These are phyloP conservation scores for Taphrina communis DNA, from an alignment of 1,139 yeast species.

Conservation along the genomic window DNA sequence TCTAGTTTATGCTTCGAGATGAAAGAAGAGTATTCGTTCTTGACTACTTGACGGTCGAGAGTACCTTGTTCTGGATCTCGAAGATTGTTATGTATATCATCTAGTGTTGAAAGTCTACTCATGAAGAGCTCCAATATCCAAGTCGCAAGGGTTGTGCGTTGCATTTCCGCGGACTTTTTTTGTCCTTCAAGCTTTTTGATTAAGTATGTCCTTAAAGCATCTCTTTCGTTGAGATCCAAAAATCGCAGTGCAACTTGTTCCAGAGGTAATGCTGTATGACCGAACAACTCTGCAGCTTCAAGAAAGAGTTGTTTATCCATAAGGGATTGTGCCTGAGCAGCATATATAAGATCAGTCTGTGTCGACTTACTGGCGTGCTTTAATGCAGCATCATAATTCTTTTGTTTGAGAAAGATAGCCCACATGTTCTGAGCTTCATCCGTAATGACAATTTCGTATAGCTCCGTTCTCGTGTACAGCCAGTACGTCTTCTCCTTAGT, in stretches of 20 bases:
- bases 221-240: constrained; percentile 56
- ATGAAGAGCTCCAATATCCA: constrained; percentile 80
- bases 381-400: constrained; percentile 73
- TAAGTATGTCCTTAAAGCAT: constrained; percentile 65
- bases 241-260: constrained; percentile 73
- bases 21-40: constrained; percentile 60
- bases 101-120: constrained; percentile 59
- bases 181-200: constrained; percentile 57
- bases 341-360: constrained; percentile 62
- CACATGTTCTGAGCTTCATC: constrained; percentile 78
- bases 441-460: constrained; percentile 71
- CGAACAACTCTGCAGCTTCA: constrained; percentile 69
- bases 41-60: constrained; percentile 44
- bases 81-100: constrained; percentile 53
- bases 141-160: constrained; percentile 71
- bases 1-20: constrained; percentile 58
- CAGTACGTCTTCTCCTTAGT: constrained; percentile 62
- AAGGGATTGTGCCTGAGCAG: constrained; percentile 68
- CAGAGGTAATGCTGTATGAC: constrained; percentile 69
- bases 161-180: constrained; percentile 49
- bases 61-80: constrained; percentile 46
- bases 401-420: constrained; percentile 68
- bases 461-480: constrained; percentile 60
- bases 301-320: constrained; percentile 52
- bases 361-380: constrained; percentile 55